Conservation (phyloP, 257 asterid genomes). For the Solanum pinnatisectum region DNA sequence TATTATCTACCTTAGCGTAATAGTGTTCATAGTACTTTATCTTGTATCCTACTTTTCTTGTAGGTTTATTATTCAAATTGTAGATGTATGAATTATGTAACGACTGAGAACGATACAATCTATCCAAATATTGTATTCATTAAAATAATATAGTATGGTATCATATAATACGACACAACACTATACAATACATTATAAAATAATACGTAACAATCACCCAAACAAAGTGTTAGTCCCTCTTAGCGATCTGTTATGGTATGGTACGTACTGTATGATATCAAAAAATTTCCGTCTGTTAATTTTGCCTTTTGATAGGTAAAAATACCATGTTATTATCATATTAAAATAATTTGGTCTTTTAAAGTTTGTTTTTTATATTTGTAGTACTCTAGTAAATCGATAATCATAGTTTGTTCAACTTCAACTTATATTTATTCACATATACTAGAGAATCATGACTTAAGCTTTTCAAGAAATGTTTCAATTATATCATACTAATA, state of each 20-base stretch:
- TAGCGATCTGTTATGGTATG: not conserved
- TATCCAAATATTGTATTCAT: not conserved
- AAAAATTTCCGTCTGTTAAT: too few species aligned
- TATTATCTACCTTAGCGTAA: not conserved
- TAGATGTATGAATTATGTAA: too few species aligned
- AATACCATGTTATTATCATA: not conserved
- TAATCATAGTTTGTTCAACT: not conserved
- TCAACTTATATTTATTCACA: not conserved
- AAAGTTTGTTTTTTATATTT: too few species aligned
- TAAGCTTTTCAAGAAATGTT: not conserved
- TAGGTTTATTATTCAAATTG: not conserved
- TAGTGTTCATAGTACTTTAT: not conserved
- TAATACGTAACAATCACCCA: too few species aligned
- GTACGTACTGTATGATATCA: not conserved
- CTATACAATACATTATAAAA: not conserved
- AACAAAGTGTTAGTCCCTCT: not conserved
- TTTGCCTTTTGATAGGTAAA: too few species aligned
- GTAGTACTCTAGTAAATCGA: too few species aligned
- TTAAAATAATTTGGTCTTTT: too few species aligned
- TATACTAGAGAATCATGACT: not conserved
- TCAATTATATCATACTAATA: too few species aligned
- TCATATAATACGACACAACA: not conserved
- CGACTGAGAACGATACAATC: too few species aligned
- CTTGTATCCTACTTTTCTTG: not conserved
- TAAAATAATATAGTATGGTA: too few species aligned